These are phyloP conservation scores for Cyberlindnera maclurae DNA, from an alignment of 805 yeast genomes.

Conservation along the genomic window DNA sequence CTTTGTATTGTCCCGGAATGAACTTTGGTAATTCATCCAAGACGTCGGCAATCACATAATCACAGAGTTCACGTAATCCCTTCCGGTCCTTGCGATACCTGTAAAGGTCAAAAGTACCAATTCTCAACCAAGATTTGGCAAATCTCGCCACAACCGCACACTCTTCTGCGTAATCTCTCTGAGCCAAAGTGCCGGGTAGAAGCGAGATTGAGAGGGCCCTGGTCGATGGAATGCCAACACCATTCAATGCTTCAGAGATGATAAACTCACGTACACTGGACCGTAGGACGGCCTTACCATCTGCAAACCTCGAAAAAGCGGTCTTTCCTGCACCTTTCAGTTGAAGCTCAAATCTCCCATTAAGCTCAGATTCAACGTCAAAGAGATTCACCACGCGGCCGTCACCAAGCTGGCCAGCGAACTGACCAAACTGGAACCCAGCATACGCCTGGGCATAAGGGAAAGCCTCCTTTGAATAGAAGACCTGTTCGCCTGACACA, in stretches of 20 bases:
- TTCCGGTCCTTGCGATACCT: constrained; percentile 63
- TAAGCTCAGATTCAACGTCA: constrained; percentile 45
- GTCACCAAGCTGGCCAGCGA: constrained; percentile 97
- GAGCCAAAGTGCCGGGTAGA: constrained; percentile 73
- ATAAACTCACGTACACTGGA: constrained; percentile 86
- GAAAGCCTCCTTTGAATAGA: constrained; percentile 37
- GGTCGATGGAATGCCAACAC: constrained; percentile 81
- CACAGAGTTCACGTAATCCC: constrained; percentile 57
- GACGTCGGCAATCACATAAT: constrained; percentile 64
- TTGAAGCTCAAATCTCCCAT: constrained; percentile 53
- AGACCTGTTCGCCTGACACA: constrained; percentile 53
- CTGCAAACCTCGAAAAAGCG: constrained; percentile 91
- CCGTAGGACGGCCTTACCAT: constrained; percentile 88
- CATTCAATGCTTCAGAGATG: constrained; percentile 72
- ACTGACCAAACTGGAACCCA: constrained; percentile 92
- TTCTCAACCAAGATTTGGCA: constrained; percentile 80
- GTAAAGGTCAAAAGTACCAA: constrained; percentile 84
- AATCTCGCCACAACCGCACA: constrained; percentile 83
- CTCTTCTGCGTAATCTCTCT: constrained; percentile 60
- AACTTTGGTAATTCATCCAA: constrained; percentile 31
- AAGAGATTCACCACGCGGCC: constrained; percentile 85
- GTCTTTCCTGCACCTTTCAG: constrained; percentile 90
- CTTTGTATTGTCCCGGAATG: constrained; percentile 17
- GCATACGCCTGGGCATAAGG: constrained; percentile 93
- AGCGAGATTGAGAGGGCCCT: constrained; percentile 70